Evolutionary conservation across 2,329 filamentous ascomycete genomes (phyloP).

Genomic region (Fusarium nisikadoi): DNA sequence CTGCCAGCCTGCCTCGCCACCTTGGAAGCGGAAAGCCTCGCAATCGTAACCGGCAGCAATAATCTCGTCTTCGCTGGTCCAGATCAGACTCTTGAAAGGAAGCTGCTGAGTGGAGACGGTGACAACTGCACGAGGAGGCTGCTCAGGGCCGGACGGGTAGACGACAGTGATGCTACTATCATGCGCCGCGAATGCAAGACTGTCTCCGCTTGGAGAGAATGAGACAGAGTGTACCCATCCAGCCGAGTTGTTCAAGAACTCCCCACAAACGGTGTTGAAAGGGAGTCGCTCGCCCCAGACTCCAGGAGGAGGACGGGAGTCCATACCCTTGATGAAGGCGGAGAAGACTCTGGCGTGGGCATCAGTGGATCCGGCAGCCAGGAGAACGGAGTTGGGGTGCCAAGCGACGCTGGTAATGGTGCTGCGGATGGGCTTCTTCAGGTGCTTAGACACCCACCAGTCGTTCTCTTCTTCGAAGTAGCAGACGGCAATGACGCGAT

Average conservation of each 20-base stretch:
- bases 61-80: constrained; percentile 92
- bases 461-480: constrained; percentile 99
- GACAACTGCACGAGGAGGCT: constrained; percentile 89
- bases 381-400: constrained; percentile 96
- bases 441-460: constrained; percentile 99
- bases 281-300: constrained; percentile 95
- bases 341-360: constrained; percentile 96
- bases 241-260: constrained; percentile 94
- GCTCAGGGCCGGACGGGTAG: constrained; percentile 90
- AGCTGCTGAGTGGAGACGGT: constrained; percentile 90
- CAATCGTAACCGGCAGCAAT: constrained; percentile 93
- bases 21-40: constrained; percentile 90
- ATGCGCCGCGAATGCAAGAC: constrained; percentile 93
- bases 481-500: constrained; percentile 94
- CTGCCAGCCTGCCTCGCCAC: constrained; percentile 83
- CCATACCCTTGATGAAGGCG: constrained; percentile 94
- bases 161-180: constrained; percentile 97
- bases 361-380: constrained; percentile 96
- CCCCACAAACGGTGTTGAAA: constrained; percentile 98
- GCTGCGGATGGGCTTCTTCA: constrained; percentile 98
- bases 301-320: constrained; percentile 83
- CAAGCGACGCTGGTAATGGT: constrained; percentile 95
- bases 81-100: constrained; percentile 92
- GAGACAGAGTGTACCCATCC: constrained; percentile 95
- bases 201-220: constrained; percentile 92